Conservation (phyloP, 2,329 filamentous ascomycete genomes). For the Pseudofabraea citricarpa region DNA sequence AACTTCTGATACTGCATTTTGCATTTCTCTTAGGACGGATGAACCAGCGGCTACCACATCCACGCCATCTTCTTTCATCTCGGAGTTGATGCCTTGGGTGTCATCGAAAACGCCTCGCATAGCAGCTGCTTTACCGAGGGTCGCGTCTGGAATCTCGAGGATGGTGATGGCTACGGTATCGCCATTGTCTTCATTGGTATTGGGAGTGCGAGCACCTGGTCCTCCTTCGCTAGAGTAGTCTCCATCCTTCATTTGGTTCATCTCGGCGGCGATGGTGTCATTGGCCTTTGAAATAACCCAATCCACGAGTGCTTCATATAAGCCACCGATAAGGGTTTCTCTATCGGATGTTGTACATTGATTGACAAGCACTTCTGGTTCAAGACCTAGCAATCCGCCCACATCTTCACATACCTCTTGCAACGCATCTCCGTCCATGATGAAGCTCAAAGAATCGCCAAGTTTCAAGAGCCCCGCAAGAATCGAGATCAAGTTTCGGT, state of each 20-base stretch:
- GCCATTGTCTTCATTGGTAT: constrained; percentile 63
- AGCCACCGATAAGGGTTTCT: constrained; percentile 72
- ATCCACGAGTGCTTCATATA: constrained; percentile 93
- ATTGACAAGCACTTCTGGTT: constrained; percentile 73
- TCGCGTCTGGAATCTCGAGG: constrained; percentile 76
- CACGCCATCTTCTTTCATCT: constrained; percentile 96
- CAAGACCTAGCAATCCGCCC: constrained; percentile 76
- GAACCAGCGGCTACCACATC: constrained; percentile 69
- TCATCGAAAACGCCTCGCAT: constrained; percentile 93
- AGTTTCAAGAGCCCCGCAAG: constrained; percentile 86
- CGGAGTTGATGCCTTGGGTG: constrained; percentile 83
- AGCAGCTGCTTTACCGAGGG: constrained; percentile 80
- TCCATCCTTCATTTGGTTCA: constrained; percentile 60
- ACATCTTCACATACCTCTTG: constrained; percentile 90
- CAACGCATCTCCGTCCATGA: constrained; percentile 77
- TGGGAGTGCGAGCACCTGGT: constrained; percentile 56
- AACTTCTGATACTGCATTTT: constrained; percentile 70
- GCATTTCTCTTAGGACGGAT: constrained; percentile 84
- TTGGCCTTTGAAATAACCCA: constrained; percentile 93
- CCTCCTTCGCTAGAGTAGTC: constrained; percentile 64
- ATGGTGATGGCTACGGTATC: constrained; percentile 89
- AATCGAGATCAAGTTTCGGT: constrained; percentile 79
- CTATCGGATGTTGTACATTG: constrained; percentile 84
- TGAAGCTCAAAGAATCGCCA: constrained; percentile 82
- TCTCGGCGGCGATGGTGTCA: constrained; percentile 71